phyloP scores from a whole-genome alignment of 2,329 filamentous ascomycete genomes.

The Neospermospora avenae region DNA sequence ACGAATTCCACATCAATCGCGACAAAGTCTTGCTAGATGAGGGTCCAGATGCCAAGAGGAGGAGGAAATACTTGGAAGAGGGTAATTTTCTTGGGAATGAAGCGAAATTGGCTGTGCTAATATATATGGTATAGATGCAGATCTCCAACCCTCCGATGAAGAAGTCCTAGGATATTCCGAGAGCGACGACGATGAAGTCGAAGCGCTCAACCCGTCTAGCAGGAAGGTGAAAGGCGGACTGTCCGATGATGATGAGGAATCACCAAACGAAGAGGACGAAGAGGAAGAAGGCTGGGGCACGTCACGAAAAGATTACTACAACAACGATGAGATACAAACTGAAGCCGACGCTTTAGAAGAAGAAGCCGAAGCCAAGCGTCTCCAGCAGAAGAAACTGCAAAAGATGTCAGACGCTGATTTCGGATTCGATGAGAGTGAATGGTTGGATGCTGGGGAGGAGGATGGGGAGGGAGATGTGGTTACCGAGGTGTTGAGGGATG shows the following conservation, averaged over 20 bases:
- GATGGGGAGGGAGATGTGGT: conserved; percentile 58
- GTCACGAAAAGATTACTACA: conserved; percentile 87
- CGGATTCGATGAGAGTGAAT: conserved; percentile 85
- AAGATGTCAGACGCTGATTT: conserved; percentile 92
- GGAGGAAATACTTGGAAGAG: conserved; percentile 67
- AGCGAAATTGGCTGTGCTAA: conserved; percentile 1
- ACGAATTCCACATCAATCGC: conserved; percentile 84
- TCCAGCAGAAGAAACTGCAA: conserved; percentile 88
- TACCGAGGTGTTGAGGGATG: conserved; percentile 80
- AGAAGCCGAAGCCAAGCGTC: conserved; percentile 80
- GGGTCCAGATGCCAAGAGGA: conserved; percentile 72
- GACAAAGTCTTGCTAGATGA: conserved; percentile 88
- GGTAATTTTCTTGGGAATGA: conserved; percentile 38
- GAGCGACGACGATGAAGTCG: conserved; percentile 39
- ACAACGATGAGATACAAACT: conserved; percentile 70
- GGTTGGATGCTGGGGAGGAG: conserved; percentile 58
- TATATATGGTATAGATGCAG: conserved; percentile 40
- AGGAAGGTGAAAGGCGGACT: conserved; percentile 53
- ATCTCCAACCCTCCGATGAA: conserved; percentile 59
- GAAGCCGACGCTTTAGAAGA: conserved; percentile 78
- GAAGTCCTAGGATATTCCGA: conserved; percentile 53
- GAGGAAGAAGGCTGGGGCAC: conserved; percentile 77
- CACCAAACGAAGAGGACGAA: conserved; percentile 55
- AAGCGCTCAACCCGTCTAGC: conserved; percentile 39
- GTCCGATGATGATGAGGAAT: conserved; percentile 50